phyloP scores from a whole-genome alignment of 2,329 filamentous ascomycete species.

The Aspergillus luchuensis region DNA sequence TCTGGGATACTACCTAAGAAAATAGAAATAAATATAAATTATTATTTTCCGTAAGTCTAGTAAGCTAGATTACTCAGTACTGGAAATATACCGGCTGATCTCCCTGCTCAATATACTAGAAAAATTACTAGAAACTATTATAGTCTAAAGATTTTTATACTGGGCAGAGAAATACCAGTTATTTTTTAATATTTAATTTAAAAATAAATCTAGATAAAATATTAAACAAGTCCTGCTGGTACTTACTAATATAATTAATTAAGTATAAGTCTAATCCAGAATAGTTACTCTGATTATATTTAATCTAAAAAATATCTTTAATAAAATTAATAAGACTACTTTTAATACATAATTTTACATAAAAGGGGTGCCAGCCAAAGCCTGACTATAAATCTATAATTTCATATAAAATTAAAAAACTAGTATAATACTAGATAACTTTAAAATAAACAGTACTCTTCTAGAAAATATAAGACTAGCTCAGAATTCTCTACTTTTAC shows the following conservation, averaged over 20 bases:
- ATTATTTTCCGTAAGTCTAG: conserved; percentile 27
- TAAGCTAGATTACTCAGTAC: conserved; percentile 28
- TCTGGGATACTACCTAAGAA: conserved; percentile 21
- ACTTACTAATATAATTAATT: conserved; percentile 22
- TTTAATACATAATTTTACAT: too few species aligned
- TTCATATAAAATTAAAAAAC: too few species aligned
- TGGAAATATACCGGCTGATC: conserved; percentile 29
- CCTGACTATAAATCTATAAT: too few species aligned
- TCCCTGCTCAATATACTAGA: conserved; percentile 28
- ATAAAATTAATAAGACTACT: conserved; percentile 19
- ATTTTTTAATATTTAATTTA: conserved; percentile 26
- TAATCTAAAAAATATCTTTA: conserved; percentile 24
- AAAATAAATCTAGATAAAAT: too few species aligned
- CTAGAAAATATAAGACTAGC: conserved; percentile 20
- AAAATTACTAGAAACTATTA: conserved; percentile 24
- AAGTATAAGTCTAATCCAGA: conserved; percentile 16
- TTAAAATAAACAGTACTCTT: not conserved
- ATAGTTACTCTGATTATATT: conserved; percentile 23
- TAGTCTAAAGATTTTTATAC: conserved; percentile 20
- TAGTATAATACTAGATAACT: conserved; percentile 23
- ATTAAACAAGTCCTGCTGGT: conserved; percentile 29
- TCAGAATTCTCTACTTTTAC: conserved; percentile 36
- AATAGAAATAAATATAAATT: conserved; percentile 23
- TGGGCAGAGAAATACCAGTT: conserved; percentile 22
- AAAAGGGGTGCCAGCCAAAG: too few species aligned